phyloP scores from a whole-genome alignment of 495 filamentous ascomycete species.

The Penicillium canescens region DNA sequence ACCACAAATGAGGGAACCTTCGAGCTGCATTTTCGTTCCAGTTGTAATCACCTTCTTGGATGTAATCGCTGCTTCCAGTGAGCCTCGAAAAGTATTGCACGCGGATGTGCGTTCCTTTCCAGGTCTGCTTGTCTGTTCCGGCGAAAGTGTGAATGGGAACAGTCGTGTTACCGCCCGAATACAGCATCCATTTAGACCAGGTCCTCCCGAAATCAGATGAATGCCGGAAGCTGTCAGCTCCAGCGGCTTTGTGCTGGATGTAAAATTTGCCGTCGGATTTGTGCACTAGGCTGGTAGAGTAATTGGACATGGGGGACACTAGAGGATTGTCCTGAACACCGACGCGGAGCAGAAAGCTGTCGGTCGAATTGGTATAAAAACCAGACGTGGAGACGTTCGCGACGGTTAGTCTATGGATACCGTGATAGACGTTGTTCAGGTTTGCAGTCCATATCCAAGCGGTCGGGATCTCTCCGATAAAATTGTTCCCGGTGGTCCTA shows the following conservation, averaged over 20 bases:
- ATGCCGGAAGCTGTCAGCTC: constrained; percentile 61
- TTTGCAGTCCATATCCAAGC: constrained; percentile 41
- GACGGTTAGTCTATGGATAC: constrained; percentile 46
- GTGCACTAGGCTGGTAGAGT: constrained; percentile 50
- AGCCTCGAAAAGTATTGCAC: constrained; percentile 64
- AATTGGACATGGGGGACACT: constrained; percentile 56
- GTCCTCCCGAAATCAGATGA: constrained; percentile 52
- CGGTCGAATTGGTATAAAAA: constrained; percentile 39
- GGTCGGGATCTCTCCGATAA: constrained; percentile 28
- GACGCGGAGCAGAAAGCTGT: constrained; percentile 48
- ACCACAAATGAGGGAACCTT: constrained; percentile 59
- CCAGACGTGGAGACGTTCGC: constrained; percentile 40
- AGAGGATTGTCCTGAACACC: constrained; percentile 48
- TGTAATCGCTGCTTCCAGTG: constrained; percentile 58
- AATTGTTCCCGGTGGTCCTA: constrained; percentile 15
- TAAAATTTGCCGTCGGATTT: constrained; percentile 35
- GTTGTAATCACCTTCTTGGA: constrained; percentile 57
- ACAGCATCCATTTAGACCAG: constrained; percentile 51
- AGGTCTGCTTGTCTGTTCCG: constrained; percentile 55
- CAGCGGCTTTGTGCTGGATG: constrained; percentile 56
- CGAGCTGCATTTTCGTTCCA: constrained; percentile 36
- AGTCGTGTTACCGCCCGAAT: constrained; percentile 43
- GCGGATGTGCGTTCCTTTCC: constrained; percentile 62
- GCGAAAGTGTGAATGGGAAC: constrained; percentile 39
- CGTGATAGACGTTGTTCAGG: constrained; percentile 47